phyloP scores from a whole-genome alignment of 805 yeast species.

The Yarrowia divulgata region DNA sequence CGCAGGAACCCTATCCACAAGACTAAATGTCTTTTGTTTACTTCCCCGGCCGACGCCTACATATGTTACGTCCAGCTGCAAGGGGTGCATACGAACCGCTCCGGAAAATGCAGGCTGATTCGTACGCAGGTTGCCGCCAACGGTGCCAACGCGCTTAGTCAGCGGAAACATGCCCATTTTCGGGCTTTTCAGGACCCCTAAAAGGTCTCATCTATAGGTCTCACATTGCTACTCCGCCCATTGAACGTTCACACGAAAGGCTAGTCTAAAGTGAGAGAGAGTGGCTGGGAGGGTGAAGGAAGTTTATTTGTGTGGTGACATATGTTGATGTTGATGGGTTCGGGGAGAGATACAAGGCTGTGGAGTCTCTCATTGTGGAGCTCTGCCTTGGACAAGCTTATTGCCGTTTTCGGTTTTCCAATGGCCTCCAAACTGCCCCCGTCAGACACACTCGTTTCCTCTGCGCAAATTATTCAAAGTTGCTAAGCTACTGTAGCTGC shows the following conservation, averaged over 20 bases:
- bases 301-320: background rate
- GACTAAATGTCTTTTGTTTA: background rate
- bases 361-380: too few species aligned
- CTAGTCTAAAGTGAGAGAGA: slow-evolving; percentile 3
- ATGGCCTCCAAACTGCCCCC: background rate
- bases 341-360: background rate
- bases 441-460: background rate
- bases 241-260: slow-evolving; percentile 13
- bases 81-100: slow-evolving; percentile 14
- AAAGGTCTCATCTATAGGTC: slow-evolving; percentile 17
- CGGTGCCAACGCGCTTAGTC: background rate
- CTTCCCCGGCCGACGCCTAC: slow-evolving; percentile 22
- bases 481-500: slow-evolving; percentile 24
- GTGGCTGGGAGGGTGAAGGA: slow-evolving; percentile 26
- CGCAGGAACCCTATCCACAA: background rate
- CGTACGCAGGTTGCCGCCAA: too few species aligned
- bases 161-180: background rate
- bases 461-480: slow-evolving; percentile 28
- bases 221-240: slow-evolving; percentile 25
- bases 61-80: slow-evolving; percentile 1
- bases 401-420: background rate
- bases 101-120: slow-evolving; percentile 20
- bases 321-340: too few species aligned
- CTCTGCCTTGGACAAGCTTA: background rate
- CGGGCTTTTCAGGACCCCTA: background rate